These are phyloP conservation scores for Albifimbria verrucaria DNA, from an alignment of 2,329 filamentous ascomycete species.

Conservation along the genomic window DNA sequence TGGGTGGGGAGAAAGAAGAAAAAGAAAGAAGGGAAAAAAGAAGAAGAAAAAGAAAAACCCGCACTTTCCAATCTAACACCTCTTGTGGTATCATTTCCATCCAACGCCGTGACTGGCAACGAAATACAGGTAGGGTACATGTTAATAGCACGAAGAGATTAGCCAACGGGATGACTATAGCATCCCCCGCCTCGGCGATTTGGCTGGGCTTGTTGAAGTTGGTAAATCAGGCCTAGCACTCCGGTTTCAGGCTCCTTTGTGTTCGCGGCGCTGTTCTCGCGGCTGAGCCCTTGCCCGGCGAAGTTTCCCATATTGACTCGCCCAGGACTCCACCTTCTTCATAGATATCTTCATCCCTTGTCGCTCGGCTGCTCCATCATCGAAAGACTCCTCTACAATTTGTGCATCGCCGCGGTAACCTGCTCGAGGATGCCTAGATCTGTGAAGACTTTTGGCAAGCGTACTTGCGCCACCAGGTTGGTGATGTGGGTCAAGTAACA, in stretches of 20 bases:
- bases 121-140: no score
- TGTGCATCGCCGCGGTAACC: slow-evolving; percentile 44
- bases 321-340: slow-evolving; percentile 49
- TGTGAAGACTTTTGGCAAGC: slow-evolving; percentile 43
- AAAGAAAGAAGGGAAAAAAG: no score
- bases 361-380: slow-evolving; percentile 42
- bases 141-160: no score
- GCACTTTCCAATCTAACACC: no score
- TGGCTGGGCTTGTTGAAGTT: slow-evolving; percentile 56
- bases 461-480: slow-evolving; percentile 56
- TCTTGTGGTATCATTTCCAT: no score
- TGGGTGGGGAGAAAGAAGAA: no score
- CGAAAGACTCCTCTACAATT: slow-evolving; percentile 54
- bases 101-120: no score
- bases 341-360: slow-evolving; percentile 53
- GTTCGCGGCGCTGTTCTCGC: slow-evolving; percentile 48
- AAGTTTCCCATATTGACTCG: slow-evolving; percentile 59
- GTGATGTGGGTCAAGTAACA: slow-evolving; percentile 72
- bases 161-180: no score
- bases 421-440: slow-evolving; percentile 40
- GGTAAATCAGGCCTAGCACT: slow-evolving; percentile 55
- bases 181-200: slow-evolving; percentile 43
- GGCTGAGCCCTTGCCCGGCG: slow-evolving; percentile 48
- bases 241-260: slow-evolving; percentile 48
- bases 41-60: no score